Evolutionary conservation across 164 flowering plant species (phyloP).

Genomic region (Tetracentron sinense): DNA sequence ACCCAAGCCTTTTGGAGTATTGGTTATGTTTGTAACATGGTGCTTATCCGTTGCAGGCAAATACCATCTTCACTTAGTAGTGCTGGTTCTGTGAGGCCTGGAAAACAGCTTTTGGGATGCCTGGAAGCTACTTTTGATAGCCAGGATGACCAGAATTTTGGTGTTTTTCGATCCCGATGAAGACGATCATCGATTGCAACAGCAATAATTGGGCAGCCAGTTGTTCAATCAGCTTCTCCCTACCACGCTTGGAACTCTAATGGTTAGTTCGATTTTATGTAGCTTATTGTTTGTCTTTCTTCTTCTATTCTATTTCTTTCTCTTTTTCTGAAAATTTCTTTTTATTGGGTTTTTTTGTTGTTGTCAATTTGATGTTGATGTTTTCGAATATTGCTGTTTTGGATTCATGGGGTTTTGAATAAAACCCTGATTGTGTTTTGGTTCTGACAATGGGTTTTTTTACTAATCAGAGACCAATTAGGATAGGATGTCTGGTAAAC

Average conservation of each 20-base stretch:
- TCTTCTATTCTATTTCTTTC: too few species aligned
- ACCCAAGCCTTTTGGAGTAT: too few species aligned
- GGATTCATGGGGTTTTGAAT: too few species aligned
- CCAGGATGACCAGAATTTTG: slow-evolving; percentile 45
- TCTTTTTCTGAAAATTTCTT: too few species aligned
- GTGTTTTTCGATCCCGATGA: slow-evolving; percentile 74
- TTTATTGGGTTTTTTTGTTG: background rate
- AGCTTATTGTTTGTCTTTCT: too few species aligned
- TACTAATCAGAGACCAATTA: background rate
- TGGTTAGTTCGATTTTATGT: slow-evolving; percentile 45
- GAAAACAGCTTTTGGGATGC: background rate
- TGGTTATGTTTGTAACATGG: background rate
- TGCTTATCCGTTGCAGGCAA: background rate
- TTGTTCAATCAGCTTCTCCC: slow-evolving; percentile 63
- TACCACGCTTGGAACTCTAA: slow-evolving; percentile 75
- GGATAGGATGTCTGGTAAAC: slow-evolving; percentile 1
- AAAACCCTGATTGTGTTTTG: too few species aligned
- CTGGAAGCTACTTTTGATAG: background rate
- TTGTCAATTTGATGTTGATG: background rate
- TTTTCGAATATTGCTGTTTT: too few species aligned
- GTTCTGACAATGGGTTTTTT: too few species aligned
- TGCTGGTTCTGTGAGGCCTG: too few species aligned
- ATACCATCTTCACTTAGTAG: too few species aligned
- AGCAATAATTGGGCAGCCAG: slow-evolving; percentile 73
- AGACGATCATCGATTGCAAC: slow-evolving; percentile 70